Conservation (phyloP, 2,329 filamentous ascomycete species). For the Monilinia fructicola region DNA sequence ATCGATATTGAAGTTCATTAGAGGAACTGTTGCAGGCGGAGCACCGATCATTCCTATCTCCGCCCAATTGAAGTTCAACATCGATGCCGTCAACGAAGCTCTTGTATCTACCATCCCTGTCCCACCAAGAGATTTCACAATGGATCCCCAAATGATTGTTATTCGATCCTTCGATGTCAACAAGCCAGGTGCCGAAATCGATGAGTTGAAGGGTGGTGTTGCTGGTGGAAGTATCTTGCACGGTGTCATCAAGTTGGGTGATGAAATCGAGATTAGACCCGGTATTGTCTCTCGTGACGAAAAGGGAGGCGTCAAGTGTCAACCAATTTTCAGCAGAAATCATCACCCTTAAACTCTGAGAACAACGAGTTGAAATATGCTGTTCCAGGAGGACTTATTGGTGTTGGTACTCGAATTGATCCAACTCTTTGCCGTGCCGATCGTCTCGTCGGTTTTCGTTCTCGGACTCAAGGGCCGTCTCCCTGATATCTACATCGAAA, state of each 20-base stretch:
- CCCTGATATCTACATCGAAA: conserved; percentile 95
- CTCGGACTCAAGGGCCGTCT: conserved; percentile 91
- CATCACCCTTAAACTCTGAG: conserved; percentile 94
- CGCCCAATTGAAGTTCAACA: conserved; percentile 98
- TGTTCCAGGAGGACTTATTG: conserved; percentile 94
- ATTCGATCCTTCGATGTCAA: conserved; percentile 99
- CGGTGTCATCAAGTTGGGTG: conserved; percentile 92
- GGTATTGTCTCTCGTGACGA: conserved; percentile 97
- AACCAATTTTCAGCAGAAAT: conserved; percentile 93
- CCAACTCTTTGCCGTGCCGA: conserved; percentile 97
- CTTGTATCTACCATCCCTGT: conserved; percentile 95
- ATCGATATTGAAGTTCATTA: conserved; percentile 97
- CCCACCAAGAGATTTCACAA: conserved; percentile 83
- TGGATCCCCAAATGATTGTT: conserved; percentile 96
- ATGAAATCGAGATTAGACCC: conserved; percentile 98
- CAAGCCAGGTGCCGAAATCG: conserved; percentile 98
- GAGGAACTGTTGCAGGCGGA: conserved; percentile 93
- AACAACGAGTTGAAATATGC: conserved; percentile 98
- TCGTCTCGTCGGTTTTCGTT: conserved; percentile 97
- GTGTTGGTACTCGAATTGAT: conserved; percentile 96
- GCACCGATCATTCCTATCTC: conserved; percentile 95
- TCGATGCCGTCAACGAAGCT: conserved; percentile 95
- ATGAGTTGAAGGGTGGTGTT: conserved; percentile 97
- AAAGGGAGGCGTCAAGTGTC: conserved; percentile 90
- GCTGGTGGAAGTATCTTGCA: conserved; percentile 95